Evolutionary conservation across 2,329 filamentous ascomycete species (phyloP), one percentile per base, ranked within the genome.

Genomic region (Celoporthe dispersa): DNA sequence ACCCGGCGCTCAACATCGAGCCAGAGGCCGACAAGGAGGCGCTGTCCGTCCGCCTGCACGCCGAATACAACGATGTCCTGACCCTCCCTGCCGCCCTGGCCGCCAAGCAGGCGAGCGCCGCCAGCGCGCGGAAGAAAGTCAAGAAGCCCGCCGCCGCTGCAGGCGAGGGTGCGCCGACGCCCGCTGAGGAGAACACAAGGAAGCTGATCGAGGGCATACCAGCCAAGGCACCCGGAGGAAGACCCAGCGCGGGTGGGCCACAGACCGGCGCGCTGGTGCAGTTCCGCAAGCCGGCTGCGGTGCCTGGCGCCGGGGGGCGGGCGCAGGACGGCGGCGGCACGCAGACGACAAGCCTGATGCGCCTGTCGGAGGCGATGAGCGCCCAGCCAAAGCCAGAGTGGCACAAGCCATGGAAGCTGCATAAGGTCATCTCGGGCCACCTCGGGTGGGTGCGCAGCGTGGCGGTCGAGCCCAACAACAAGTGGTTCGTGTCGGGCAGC

Each of bases 341-440:
- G 72, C 72, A 82, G 77, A 72, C 81, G 75, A 77, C 76, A 77
- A 81, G 78, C 76, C 74, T 79, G 41, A 75, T 77, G 55, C 77
- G 75, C 51, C 73, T 74, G 69, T 75, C 75, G 48, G 79, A 79
- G 68, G 73, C 68, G 68, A 70, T 75, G 62, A 75, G 76, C 51
- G 74, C 74, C 51, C 78, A 83, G 74, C 85, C 90, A 69, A 94
- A 91, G 79, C 97, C 97, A 0, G 92, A 98, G 70, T 99, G 96
- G 96, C 96, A 99, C 79, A 89, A 94, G 72, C 97, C 97, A 16
- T 99, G 97, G 96, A 98, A 98, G 86, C 86, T 98, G 71, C 97
- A 97, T 92, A 90, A 96, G 72, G 97, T 99, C 72, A 97, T 99
- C 74, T 97, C 94, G 0, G 96, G 97, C 22, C 96, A 98, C 79